Conservation (phyloP, 176 grass and related monocot genomes). For the Rhynchospora pubera region DNA sequence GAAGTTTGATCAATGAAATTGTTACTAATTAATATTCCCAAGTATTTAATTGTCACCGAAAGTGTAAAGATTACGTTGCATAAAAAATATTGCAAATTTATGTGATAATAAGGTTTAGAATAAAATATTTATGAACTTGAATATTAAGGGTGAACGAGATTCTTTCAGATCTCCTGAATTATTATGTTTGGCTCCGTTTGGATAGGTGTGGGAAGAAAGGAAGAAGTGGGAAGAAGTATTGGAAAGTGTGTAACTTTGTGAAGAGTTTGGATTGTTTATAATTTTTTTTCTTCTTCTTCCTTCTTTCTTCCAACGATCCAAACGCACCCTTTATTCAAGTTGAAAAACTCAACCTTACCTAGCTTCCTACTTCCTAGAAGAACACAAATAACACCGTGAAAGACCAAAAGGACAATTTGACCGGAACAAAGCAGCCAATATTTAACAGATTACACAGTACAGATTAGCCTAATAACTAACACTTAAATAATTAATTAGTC, state of each 20-base stretch:
- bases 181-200: too few relatives aligned
- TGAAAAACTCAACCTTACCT: not conserved
- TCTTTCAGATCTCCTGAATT: not conserved
- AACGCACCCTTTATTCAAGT: too few relatives aligned
- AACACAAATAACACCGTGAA: not conserved
- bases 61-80: not conserved
- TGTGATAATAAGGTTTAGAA: not conserved
- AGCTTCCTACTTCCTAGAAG: not conserved
- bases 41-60: not conserved
- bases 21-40: not conserved
- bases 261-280: too few relatives aligned
- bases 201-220: too few relatives aligned
- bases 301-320: too few relatives aligned
- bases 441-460: not conserved
- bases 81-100: not conserved
- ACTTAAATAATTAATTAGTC: not conserved
- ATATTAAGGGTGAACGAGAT: not conserved
- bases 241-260: too few relatives aligned
- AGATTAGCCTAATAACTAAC: slow-evolving; percentile 5
- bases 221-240: too few relatives aligned
- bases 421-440: not conserved
- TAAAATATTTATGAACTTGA: not conserved
- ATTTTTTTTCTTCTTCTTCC: too few relatives aligned
- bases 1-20: not conserved
- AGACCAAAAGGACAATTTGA: slow-evolving; percentile 3